Evolutionary conservation across 768 basidiomycete species (phyloP).

Genomic region (Naganishia antarctica): DNA sequence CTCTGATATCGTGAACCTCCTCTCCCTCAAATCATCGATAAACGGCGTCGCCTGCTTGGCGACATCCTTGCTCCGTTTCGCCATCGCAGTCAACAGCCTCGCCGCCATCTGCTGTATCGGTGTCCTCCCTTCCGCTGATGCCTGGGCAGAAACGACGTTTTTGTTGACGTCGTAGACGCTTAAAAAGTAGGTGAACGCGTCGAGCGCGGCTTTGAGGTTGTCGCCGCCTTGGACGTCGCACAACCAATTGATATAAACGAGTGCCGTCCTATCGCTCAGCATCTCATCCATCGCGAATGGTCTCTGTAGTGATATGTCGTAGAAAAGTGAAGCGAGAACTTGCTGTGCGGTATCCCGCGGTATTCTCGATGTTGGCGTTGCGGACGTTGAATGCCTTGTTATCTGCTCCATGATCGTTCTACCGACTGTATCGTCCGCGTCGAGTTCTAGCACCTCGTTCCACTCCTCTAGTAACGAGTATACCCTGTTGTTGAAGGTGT

Average conservation of each 20-base stretch:
- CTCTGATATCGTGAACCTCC: conserved; percentile 54
- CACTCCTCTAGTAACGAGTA: conserved; percentile 10
- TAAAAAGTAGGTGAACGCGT: conserved; percentile 7
- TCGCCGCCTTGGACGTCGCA: conserved; percentile 2
- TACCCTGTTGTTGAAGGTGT: conserved; percentile 1
- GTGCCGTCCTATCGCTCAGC: conserved; percentile 7
- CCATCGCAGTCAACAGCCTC: conserved; percentile 1
- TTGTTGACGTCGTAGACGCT: conserved; percentile 10
- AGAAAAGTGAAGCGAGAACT: not conserved
- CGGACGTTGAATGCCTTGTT: not conserved
- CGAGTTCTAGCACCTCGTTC: conserved; percentile 1
- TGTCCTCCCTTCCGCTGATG: not conserved
- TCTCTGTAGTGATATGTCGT: conserved; percentile 8
- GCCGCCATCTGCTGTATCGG: conserved; percentile 12
- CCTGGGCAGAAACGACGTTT: not conserved
- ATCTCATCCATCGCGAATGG: conserved; percentile 8
- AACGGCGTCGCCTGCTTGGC: conserved; percentile 48
- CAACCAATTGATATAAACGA: conserved; percentile 1
- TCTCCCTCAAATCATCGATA: conserved; percentile 63
- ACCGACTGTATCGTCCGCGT: conserved; percentile 16
- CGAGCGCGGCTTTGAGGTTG: conserved; percentile 1
- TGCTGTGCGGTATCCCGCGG: not conserved
- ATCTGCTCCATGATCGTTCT: not conserved
- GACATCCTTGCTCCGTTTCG: conserved; percentile 10
- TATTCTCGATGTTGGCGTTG: not conserved